Base-by-base conservation (phyloP, 371 early-diverging fungal species). In the Mortierella sp. region DNA sequence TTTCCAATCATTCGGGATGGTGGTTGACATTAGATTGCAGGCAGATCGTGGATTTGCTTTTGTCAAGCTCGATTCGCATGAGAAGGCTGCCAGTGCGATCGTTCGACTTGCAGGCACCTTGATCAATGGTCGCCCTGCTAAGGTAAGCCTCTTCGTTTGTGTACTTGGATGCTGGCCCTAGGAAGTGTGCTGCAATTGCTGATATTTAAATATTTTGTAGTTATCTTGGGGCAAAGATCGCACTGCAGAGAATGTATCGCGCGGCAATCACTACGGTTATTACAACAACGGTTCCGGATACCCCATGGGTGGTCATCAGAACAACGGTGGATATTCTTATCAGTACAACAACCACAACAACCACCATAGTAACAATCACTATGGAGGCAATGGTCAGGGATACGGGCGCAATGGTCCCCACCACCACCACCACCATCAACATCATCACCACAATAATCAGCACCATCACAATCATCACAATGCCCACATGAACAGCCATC, bases 151-250 rank as follows among this genome's bases (percentile, higher is more conserved):
- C 45, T 4, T 28, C 3, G 5, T 28, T 55, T 55, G 9, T 55
- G 28, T 8, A 24, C 9, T 5, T 18, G 26, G 28, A 55, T 28
- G 45, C 18, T 28, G 24, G 14, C 35, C 22, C 52, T 52, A 20
- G 5, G 52, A 24, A 52, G 1, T 43, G 43, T 43, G 11, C 43
- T 43, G 16, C 43, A 1, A 24, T 37, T 54, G 22, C 12, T 43
- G 32, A 35, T 40, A 57, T 22, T 26, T 58, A 5, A 26, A 10
- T 20, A 45, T 39, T 28, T 20, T 49, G 8, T 78, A 94, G 94
- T 88, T 94, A 74, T 95, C 95, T n/a, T 96, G 96, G 96, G 97
- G 96, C 66, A 94, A 94, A 84, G 96, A 96, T 65, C 88, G 94
- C 45, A 83, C 88, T 64, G 87, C 88, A 9, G 88, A 87, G 57